Evolutionary conservation across 495 filamentous ascomycete genomes (phyloP), one percentile per base, ranked within the genome.

Genomic region (Hypoxylon fuscum): DNA sequence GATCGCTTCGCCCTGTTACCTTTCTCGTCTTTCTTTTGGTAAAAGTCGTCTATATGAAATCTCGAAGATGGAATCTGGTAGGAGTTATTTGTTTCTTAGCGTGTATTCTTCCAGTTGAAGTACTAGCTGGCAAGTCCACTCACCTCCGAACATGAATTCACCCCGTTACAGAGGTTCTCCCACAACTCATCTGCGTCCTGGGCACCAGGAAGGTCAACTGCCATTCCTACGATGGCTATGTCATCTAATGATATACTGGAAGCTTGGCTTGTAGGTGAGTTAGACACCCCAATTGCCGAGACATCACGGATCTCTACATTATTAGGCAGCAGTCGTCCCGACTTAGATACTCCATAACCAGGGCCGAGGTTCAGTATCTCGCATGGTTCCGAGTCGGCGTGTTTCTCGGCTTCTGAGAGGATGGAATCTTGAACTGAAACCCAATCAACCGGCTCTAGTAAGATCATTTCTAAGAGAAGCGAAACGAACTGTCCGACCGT

Each of bases 171-270:
- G 11, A 62, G 59, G 3, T 52, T 62, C 11, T 43, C 35, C 59
- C 59, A 62, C 5, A 55, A 31, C 35, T 55, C 34, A 21, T 55
- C 50, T 14, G 23, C 17, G 12, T 47, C 50, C 12, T 62, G 45
- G n/a, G 50, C 50, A 7, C 18, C 11, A 11, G 50, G 59, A 3
- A 41, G 34, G 14, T 62, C 48, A 12, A 55, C 51, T n/a, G 31
- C 31, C 32, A 62, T 34, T 4, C 59, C 59, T 8, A 62, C 59
- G 10, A 62, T 55, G 25, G 59, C 43, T 47, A 47, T 47, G 15
- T 47, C 44, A 25, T 47, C 44, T 20, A 47, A 5, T 18, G 27
- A 47, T 31, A 32, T 17, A 11, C 10, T 31, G 14, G 44, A 47
- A 32, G 15, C 17, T 20, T 20, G 8, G 20, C 17, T 42, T 18